Base-by-base conservation (phyloP, 257 asterid genomes). In the Penstemon newberryi region DNA sequence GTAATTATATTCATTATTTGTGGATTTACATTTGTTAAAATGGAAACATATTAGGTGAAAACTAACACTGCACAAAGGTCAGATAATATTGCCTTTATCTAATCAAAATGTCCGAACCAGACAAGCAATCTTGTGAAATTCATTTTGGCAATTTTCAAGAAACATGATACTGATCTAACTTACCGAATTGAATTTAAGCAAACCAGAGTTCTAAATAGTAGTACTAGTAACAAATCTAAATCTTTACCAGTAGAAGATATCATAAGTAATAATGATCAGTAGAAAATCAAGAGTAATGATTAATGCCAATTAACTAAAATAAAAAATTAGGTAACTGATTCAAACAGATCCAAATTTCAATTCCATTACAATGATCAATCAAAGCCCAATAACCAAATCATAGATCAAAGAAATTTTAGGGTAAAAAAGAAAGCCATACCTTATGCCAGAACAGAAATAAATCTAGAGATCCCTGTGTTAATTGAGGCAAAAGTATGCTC, bases 301-400 rank as follows among this genome's bases (percentile, higher is more conserved):
- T 43, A 73, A 65, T 56, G 51, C 11, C 71, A 11, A 44, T 8
- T 53, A 52, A 69, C 49, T 70, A 56, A 66, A 15, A 44, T 5
- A 41, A 39, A 11, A 40, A 67, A 69, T 60, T 53, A 44, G 47
- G 69, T 33, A 58, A 67, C 39, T 50, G 5, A 60, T 59, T 53
- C 59, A 67, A 67, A 44, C 75, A 75, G 74, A 78, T 75, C 76
- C 67, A 75, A 8, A 66, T 0, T 55, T 7, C 19, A 36, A 41
- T 65, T 15, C 59, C 66, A 65, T 15, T 74, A 52, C 78, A 77
- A 64, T 65, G 69, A 75, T 55, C n/a, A 44, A 54, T 66, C 15
- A 66, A 52, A 44, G 10, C 46, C 62, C 70, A 53, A 3, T 10
- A 63, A 45, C 40, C 54, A 65, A 71, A 74, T 73, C 74, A 58